Conservation (phyloP, 108 stramenopile genomes). For the Pseudonitzschia multistriata region DNA sequence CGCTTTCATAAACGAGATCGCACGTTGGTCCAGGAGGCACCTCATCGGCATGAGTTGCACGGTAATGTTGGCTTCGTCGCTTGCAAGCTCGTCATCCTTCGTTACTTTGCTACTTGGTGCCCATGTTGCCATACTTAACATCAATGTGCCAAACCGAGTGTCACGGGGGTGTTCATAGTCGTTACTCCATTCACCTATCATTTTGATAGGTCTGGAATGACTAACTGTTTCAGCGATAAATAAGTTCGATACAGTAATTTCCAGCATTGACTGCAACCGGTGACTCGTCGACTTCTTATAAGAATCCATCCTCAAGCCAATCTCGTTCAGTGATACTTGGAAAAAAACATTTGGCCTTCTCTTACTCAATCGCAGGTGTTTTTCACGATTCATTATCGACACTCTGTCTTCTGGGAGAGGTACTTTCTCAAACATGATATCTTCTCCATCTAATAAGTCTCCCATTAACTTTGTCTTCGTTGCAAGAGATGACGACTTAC, state of each 20-base stretch:
- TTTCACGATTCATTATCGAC: slow-evolving; percentile 25
- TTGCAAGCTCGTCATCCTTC: slow-evolving; percentile 61
- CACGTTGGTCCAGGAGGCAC: slow-evolving; percentile 69
- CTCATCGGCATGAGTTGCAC: slow-evolving; percentile 79
- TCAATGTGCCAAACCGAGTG: slow-evolving; percentile 64
- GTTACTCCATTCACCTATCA: slow-evolving; percentile 85
- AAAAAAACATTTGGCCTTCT: slow-evolving; percentile 59
- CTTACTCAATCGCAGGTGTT: slow-evolving; percentile 40
- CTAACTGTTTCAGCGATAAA: slow-evolving; percentile 79
- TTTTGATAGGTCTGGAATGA: slow-evolving; percentile 55
- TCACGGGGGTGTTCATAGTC: slow-evolving; percentile 80
- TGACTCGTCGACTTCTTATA: slow-evolving; percentile 47
- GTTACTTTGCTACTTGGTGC: slow-evolving; percentile 55
- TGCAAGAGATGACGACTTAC: not conserved
- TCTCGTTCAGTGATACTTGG: slow-evolving; percentile 53
- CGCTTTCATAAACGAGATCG: slow-evolving; percentile 60
- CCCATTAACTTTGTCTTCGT: slow-evolving; percentile 52
- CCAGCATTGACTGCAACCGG: slow-evolving; percentile 64
- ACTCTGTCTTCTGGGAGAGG: slow-evolving; percentile 66
- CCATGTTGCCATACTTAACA: slow-evolving; percentile 85
- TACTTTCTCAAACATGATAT: slow-evolving; percentile 25
- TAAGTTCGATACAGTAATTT: slow-evolving; percentile 62
- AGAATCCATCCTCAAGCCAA: slow-evolving; percentile 64
- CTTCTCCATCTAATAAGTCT: slow-evolving; percentile 42
- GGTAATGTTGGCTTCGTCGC: slow-evolving; percentile 65